Evolutionary conservation across 257 asterid genomes (phyloP).

Genomic region (Nicotiana paniculata): DNA sequence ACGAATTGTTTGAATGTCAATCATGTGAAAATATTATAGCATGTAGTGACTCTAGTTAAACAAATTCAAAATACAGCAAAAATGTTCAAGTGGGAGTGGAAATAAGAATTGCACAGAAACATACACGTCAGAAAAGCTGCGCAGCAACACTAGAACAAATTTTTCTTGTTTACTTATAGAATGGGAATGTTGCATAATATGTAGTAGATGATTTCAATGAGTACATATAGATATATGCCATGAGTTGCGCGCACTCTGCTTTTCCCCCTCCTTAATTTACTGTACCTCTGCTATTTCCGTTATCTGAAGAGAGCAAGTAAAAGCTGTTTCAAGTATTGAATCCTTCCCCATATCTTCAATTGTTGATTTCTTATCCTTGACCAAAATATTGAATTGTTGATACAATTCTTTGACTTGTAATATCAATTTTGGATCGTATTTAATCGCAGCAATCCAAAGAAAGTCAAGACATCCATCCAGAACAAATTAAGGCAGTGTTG

Average conservation of each 20-base stretch:
- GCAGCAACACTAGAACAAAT: too few relatives aligned
- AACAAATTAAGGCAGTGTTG: conserved; percentile 71
- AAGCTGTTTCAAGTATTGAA: background rate
- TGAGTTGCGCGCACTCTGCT: background rate
- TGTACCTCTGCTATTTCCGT: too few relatives aligned
- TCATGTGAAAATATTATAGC: background rate
- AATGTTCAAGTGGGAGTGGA: background rate
- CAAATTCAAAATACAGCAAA: background rate
- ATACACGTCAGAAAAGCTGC: too few relatives aligned
- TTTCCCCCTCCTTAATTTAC: background rate
- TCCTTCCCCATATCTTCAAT: background rate
- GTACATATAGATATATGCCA: background rate
- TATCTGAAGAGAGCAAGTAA: background rate
- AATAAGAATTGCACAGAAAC: background rate
- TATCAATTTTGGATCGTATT: background rate
- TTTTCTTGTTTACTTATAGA: too few relatives aligned
- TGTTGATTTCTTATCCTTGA: background rate
- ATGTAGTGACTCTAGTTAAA: background rate
- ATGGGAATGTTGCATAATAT: background rate
- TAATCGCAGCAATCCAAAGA: conserved; percentile 73
- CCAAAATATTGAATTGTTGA: background rate
- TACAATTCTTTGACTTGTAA: background rate
- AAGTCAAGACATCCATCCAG: conserved; percentile 67
- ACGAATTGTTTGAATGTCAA: background rate
- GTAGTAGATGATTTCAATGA: background rate